Conservation (phyloP, 371 early-diverging fungal species). For the Mortierella sp. region DNA sequence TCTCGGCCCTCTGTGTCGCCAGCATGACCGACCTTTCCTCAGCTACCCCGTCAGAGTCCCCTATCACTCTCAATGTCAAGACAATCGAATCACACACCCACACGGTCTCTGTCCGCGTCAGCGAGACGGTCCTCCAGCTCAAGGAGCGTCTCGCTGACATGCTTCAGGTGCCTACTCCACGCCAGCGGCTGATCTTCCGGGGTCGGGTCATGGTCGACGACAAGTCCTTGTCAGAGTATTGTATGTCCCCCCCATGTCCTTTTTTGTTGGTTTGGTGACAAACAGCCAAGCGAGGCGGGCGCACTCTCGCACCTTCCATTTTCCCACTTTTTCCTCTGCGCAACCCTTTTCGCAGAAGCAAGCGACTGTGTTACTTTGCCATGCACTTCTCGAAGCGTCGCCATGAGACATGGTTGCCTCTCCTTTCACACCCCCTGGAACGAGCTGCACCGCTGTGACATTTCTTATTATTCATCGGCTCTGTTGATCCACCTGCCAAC, state of each 20-base stretch:
- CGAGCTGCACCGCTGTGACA: constrained; percentile 3
- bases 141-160: constrained; percentile 63
- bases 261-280: too few species aligned
- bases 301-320: too few species aligned
- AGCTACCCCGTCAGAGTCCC: constrained; percentile 23
- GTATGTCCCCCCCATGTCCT: constrained; percentile 45
- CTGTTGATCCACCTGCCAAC: too few species aligned
- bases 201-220: constrained; percentile 69
- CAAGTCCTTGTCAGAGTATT: constrained; percentile 63
- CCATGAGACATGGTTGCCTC: background rate
- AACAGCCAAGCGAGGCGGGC: too few species aligned
- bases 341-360: too few species aligned
- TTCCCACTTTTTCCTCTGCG: too few species aligned
- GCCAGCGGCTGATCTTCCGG: constrained; percentile 71
- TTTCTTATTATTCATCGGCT: constrained; percentile 29
- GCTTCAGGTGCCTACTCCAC: constrained; percentile 62
- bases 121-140: constrained; percentile 64
- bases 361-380: background rate
- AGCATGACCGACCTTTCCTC: constrained; percentile 9
- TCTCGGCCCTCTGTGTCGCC: background rate
- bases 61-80: constrained; percentile 64
- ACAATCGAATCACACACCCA: constrained; percentile 66
- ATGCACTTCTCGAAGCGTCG: background rate
- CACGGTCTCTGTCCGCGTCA: constrained; percentile 61
- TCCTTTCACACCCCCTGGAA: too few species aligned